Evolutionary conservation across 208 protist genomes (phyloP).

Genomic region (Wallacemonas sp.): DNA sequence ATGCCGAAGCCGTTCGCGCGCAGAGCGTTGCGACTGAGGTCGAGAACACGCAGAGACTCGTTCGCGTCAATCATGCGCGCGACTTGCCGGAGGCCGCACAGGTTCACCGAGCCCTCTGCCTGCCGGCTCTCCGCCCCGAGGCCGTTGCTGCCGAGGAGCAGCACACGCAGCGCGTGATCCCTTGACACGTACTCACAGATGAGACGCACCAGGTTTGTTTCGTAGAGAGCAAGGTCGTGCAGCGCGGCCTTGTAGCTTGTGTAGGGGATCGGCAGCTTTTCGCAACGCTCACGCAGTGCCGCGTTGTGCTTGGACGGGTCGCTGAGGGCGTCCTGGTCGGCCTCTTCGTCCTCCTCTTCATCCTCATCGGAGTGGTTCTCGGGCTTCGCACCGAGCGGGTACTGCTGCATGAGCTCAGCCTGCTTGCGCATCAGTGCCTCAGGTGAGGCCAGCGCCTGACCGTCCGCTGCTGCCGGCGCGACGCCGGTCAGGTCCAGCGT

Average conservation of each 20-base stretch:
- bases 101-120: slow-evolving; percentile 39
- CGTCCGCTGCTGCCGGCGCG: slow-evolving; percentile 33
- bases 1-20: slow-evolving; percentile 81
- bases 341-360: slow-evolving; percentile 37
- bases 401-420: slow-evolving; percentile 50
- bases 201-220: slow-evolving; percentile 66
- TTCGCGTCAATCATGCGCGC: slow-evolving; percentile 75
- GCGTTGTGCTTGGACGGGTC: slow-evolving; percentile 46
- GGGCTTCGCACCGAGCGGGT: slow-evolving; percentile 45
- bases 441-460: slow-evolving; percentile 38
- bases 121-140: slow-evolving; percentile 31
- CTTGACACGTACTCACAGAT: slow-evolving; percentile 56
- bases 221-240: slow-evolving; percentile 49
- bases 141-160: slow-evolving; percentile 43
- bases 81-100: slow-evolving; percentile 50
- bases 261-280: slow-evolving; percentile 56
- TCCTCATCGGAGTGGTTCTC: slow-evolving; percentile 29
- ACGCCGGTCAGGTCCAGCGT: slow-evolving; percentile 46
- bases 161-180: slow-evolving; percentile 49
- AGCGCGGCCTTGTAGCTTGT: slow-evolving; percentile 58
- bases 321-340: slow-evolving; percentile 28
- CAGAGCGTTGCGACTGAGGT: slow-evolving; percentile 76
- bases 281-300: slow-evolving; percentile 56
- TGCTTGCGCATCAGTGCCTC: slow-evolving; percentile 49
- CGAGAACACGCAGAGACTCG: slow-evolving; percentile 75